phyloP scores from a whole-genome alignment of 768 basidiomycete genomes.

The Psilocybe subaeruginosa region DNA sequence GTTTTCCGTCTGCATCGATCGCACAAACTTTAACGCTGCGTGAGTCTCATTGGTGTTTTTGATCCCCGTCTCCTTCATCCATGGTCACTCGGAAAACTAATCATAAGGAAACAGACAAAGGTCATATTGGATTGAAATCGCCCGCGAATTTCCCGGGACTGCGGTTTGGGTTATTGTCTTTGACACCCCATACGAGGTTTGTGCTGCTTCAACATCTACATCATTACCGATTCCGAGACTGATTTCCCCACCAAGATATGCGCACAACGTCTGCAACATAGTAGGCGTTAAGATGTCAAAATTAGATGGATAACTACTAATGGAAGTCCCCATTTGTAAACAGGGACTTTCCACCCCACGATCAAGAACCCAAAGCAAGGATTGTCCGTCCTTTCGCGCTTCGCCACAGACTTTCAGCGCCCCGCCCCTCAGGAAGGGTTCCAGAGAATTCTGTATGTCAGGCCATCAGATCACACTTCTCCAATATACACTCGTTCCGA shows the following conservation, averaged over 20 bases:
- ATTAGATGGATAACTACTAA: conserved; percentile 3
- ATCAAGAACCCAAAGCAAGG: conserved; percentile 65
- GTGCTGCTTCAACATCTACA: conserved; percentile 22
- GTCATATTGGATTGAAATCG: conserved; percentile 75
- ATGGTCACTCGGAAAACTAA: conserved; percentile 19
- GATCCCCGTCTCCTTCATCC: background rate
- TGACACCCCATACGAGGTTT: conserved; percentile 76
- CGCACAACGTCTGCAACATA: conserved; percentile 56
- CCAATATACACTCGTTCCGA: conserved; percentile 54
- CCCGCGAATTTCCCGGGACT: conserved; percentile 64
- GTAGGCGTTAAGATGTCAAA: conserved; percentile 35
- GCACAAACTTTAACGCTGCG: conserved; percentile 74
- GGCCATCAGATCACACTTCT: conserved; percentile 42
- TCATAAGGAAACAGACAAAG: conserved; percentile 53
- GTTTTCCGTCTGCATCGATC: conserved; percentile 78
- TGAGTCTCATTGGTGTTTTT: conserved; percentile 36
- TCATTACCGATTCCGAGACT: conserved; percentile 24
- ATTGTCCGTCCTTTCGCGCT: conserved; percentile 62
- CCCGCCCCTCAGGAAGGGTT: conserved; percentile 67
- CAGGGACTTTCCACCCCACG: conserved; percentile 78
- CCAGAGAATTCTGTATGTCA: conserved; percentile 56
- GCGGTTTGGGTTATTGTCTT: conserved; percentile 77
- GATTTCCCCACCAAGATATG: conserved; percentile 51
- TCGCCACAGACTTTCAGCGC: conserved; percentile 59
- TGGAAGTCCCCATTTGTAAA: conserved; percentile 9